phyloP scores from a whole-genome alignment of 139 green algal genomes.

The Limnomonas spitsbergensis region DNA sequence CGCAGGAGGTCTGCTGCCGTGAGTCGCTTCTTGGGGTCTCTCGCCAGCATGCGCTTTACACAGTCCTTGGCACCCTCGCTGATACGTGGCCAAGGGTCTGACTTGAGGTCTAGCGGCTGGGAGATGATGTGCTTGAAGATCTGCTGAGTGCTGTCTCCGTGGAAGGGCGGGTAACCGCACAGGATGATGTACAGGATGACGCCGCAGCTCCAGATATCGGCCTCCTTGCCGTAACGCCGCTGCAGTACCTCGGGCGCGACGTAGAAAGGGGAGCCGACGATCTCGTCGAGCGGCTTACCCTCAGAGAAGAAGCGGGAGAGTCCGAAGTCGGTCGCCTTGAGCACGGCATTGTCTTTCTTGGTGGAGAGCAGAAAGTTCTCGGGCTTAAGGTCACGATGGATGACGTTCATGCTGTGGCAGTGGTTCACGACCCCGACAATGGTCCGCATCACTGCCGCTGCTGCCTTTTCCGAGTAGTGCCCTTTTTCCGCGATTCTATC shows the following conservation, averaged over 20 bases:
- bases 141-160: slow-evolving; percentile 51
- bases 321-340: slow-evolving; percentile 74
- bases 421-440: slow-evolving; percentile 88
- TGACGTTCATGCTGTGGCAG: slow-evolving; percentile 93
- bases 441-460: slow-evolving; percentile 74
- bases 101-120: slow-evolving; percentile 64
- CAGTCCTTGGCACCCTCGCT: slow-evolving; percentile 74
- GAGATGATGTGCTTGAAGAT: slow-evolving; percentile 34
- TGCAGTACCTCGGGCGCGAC: slow-evolving; percentile 43
- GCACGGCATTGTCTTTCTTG: background rate
- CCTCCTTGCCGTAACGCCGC: slow-evolving; percentile 45
- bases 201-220: slow-evolving; percentile 79
- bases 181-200: slow-evolving; percentile 80
- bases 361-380: slow-evolving; percentile 73
- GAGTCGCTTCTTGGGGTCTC: slow-evolving; percentile 69
- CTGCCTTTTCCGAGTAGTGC: slow-evolving; percentile 65
- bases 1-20: slow-evolving; percentile 67
- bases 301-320: slow-evolving; percentile 62
- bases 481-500: slow-evolving; percentile 69
- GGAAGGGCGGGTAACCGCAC: slow-evolving; percentile 67
- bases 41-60: slow-evolving; percentile 73
- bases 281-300: slow-evolving; percentile 53
- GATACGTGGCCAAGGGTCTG: slow-evolving; percentile 69
- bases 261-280: slow-evolving; percentile 73
- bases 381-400: slow-evolving; percentile 87